Conservation (phyloP, 1,284 basidiomycete species). For the Malassezia brasiliensis region DNA sequence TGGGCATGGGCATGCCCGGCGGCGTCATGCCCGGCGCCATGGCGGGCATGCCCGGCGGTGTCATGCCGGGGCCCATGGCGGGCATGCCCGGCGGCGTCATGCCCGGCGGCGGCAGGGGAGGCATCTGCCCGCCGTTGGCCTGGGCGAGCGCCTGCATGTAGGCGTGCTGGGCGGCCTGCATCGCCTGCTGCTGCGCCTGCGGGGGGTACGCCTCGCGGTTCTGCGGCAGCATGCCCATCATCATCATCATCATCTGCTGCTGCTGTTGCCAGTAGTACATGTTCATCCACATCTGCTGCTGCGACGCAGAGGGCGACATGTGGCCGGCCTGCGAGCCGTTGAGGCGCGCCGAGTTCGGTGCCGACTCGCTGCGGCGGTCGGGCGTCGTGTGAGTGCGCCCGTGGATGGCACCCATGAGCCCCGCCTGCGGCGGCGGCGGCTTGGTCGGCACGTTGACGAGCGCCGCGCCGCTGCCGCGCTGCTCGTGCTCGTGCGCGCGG, state of each 20-base stretch:
- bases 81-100: neutral
- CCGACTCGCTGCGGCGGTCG: slow-evolving; percentile 49
- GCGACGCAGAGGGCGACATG: slow-evolving; percentile 8
- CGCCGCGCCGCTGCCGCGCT: slow-evolving; percentile 75
- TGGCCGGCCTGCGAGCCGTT: neutral
- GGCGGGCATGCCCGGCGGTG: neutral
- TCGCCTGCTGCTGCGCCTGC: slow-evolving; percentile 37
- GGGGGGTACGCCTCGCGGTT: slow-evolving; percentile 15
- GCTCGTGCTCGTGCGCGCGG: slow-evolving; percentile 86
- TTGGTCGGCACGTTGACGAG: slow-evolving; percentile 88
- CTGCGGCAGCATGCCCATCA: slow-evolving; percentile 51
- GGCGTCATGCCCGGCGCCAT: neutral
- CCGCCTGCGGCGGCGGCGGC: slow-evolving; percentile 87
- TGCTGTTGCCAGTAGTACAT: slow-evolving; percentile 21
- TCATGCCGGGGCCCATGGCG: neutral
- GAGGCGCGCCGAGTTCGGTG: slow-evolving; percentile 60
- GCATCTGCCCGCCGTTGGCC: neutral
- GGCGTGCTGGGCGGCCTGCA: slow-evolving; percentile 44
- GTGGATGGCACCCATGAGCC: slow-evolving; percentile 87
- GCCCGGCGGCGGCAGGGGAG: neutral
- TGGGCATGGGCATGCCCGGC: neutral
- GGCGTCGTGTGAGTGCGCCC: slow-evolving; percentile 76
- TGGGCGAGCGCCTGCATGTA: slow-evolving; percentile 33
- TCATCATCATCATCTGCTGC: slow-evolving; percentile 35
- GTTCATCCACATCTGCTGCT: slow-evolving; percentile 50